These are phyloP conservation scores for Fusarium chaquense DNA, from an alignment of 2,329 filamentous ascomycete species.

Conservation along the genomic window DNA sequence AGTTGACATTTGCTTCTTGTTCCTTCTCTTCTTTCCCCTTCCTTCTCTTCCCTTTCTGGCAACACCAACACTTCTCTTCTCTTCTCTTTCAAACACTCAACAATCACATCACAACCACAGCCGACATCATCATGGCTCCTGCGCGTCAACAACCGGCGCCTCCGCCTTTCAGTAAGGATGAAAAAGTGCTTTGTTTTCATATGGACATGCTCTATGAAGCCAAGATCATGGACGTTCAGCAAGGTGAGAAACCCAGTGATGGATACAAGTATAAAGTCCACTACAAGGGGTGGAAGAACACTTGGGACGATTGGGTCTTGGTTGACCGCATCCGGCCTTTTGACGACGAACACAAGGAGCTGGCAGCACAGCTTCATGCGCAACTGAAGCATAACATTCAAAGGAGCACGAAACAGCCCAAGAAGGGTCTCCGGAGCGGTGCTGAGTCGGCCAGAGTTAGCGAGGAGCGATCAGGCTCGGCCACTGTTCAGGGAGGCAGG, in stretches of 20 bases:
- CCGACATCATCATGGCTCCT: constrained; percentile 54
- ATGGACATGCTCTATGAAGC: constrained; percentile 98
- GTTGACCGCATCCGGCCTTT: constrained; percentile 94
- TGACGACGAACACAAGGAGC: constrained; percentile 92
- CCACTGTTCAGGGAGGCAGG: constrained; percentile 70
- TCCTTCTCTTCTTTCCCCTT: constrained; percentile 2
- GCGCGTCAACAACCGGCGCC: constrained; percentile 59
- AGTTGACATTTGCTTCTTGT: constrained; percentile 5
- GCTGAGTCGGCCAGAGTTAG: constrained; percentile 73
- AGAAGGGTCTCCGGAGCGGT: constrained; percentile 59
- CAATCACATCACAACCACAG: constrained; percentile 27
- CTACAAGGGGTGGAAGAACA: constrained; percentile 99
- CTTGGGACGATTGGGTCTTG: constrained; percentile 99
- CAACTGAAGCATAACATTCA: constrained; percentile 73
- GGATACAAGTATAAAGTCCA: constrained; percentile 92
- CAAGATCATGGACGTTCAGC: constrained; percentile 86
- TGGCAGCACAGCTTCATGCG: constrained; percentile 79
- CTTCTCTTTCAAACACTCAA: constrained; percentile 25
- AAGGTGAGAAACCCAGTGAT: constrained; percentile 74
- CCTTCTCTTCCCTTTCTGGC: constrained; percentile 3
- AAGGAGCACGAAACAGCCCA: constrained; percentile 65
- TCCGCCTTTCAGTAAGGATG: constrained; percentile 77
- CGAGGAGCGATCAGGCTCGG: constrained; percentile 76
- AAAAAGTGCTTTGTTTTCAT: constrained; percentile 96
- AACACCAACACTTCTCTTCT: constrained; percentile 26